Percentiles rank a stretch among this genome's conserved stretches.
phyloP scores from a whole-genome alignment of 176 grass and related monocot genomes.

The Lolium rigidum region DNA sequence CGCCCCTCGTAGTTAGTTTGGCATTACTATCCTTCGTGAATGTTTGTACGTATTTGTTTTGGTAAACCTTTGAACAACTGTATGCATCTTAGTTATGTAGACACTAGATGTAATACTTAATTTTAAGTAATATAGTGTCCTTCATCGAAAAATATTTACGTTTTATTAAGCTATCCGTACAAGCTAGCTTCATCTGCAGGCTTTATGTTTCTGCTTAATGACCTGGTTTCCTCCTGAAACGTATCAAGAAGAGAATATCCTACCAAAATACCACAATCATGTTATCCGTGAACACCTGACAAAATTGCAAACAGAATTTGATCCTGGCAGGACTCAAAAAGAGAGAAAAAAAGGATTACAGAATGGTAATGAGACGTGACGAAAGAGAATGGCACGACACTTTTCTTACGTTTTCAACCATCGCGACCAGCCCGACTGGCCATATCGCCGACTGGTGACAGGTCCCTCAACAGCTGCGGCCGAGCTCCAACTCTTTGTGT shows the following conservation, averaged over 20 bases:
- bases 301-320: not conserved
- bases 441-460: not conserved
- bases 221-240: constrained; percentile 46
- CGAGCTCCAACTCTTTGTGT: too few species aligned
- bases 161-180: constrained; percentile 57
- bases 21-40: too few species aligned
- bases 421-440: not conserved
- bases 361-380: not conserved
- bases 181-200: not conserved
- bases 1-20: too few species aligned
- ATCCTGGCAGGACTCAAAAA: not conserved
- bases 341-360: too few species aligned
- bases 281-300: not conserved
- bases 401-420: not conserved
- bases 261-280: not conserved
- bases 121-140: too few species aligned
- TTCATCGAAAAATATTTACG: not conserved
- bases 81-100: too few species aligned
- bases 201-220: constrained; percentile 53
- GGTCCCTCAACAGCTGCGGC: too few species aligned
- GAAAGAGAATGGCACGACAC: not conserved
- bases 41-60: too few species aligned
- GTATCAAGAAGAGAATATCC: not conserved
- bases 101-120: too few species aligned
- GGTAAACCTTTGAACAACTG: too few species aligned